Evolutionary conservation across 495 filamentous ascomycete species (phyloP).

Genomic region (Penicillium flavigenum): DNA sequence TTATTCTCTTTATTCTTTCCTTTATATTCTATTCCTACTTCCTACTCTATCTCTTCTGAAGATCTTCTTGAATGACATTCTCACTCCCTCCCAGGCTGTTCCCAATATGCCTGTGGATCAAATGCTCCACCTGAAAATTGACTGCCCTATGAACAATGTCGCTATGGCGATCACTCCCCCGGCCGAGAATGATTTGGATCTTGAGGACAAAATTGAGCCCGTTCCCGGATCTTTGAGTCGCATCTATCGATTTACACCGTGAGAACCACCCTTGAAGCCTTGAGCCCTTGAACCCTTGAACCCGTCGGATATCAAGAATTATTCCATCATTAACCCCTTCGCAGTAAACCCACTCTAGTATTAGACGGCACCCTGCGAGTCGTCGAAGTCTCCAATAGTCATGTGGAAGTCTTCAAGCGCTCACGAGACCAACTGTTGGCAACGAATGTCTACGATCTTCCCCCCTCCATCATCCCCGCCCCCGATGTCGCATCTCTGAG

Average conservation of each 20-base stretch:
- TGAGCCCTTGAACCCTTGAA: neutral
- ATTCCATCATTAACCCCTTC: neutral
- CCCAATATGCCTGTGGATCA: slow-evolving; percentile 27
- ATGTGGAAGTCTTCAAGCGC: slow-evolving; percentile 39
- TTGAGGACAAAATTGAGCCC: slow-evolving; percentile 7
- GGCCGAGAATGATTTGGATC: slow-evolving; percentile 20
- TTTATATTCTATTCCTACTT: neutral
- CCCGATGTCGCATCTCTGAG: slow-evolving; percentile 41
- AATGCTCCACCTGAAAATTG: slow-evolving; percentile 30
- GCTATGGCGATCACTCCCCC: slow-evolving; percentile 28
- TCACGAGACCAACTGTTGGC: slow-evolving; percentile 42
- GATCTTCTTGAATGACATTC: slow-evolving; percentile 3
- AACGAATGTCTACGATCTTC: slow-evolving; percentile 42
- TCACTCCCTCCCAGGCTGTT: slow-evolving; percentile 4
- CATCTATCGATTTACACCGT: slow-evolving; percentile 51
- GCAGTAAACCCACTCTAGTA: slow-evolving; percentile 44
- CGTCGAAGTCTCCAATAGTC: slow-evolving; percentile 50
- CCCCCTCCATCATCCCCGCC: slow-evolving; percentile 34
- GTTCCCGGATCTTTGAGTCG: slow-evolving; percentile 21
- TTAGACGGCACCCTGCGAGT: slow-evolving; percentile 48
- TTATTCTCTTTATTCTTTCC: neutral
- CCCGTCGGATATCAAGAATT: neutral
- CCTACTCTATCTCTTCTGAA: neutral
- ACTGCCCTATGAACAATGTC: slow-evolving; percentile 15
- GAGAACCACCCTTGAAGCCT: neutral